Conservation (phyloP, 768 basidiomycete genomes). For the Podaxis sp. region DNA sequence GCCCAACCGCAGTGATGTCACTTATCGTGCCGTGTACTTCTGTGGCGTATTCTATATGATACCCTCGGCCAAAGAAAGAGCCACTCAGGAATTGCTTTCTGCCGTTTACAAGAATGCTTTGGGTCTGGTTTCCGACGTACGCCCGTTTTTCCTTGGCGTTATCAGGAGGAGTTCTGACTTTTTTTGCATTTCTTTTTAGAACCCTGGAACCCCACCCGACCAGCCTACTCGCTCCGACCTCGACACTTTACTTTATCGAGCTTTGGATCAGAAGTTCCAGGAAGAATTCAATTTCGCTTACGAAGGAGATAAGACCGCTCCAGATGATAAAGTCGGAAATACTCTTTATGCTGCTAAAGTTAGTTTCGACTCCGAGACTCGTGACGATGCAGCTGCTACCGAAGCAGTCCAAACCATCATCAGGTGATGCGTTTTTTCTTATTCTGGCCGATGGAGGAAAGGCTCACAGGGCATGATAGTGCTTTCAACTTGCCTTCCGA, state of each 20-base stretch:
- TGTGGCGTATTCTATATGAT: neutral
- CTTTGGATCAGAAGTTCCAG: neutral
- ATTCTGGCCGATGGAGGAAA: neutral
- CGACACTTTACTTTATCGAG: neutral
- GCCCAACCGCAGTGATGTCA: neutral
- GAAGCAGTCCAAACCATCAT: neutral
- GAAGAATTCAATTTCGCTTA: neutral
- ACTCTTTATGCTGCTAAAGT: neutral
- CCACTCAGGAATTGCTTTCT: neutral
- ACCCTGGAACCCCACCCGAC: neutral
- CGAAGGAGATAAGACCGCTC: neutral
- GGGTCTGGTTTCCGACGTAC: neutral
- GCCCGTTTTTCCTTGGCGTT: neutral
- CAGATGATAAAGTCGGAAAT: neutral
- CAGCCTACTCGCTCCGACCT: neutral
- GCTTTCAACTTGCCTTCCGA: neutral
- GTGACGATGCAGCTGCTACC: neutral
- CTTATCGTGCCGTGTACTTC: neutral
- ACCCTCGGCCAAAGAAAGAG: neutral
- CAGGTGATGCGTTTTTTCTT: neutral
- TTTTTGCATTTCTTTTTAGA: neutral
- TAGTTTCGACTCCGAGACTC: neutral
- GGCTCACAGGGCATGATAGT: neutral
- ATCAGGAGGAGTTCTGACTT: neutral
- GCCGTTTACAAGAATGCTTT: neutral